Conservation (phyloP, 768 basidiomycete genomes). For the Leucocoprinus leucothites region DNA sequence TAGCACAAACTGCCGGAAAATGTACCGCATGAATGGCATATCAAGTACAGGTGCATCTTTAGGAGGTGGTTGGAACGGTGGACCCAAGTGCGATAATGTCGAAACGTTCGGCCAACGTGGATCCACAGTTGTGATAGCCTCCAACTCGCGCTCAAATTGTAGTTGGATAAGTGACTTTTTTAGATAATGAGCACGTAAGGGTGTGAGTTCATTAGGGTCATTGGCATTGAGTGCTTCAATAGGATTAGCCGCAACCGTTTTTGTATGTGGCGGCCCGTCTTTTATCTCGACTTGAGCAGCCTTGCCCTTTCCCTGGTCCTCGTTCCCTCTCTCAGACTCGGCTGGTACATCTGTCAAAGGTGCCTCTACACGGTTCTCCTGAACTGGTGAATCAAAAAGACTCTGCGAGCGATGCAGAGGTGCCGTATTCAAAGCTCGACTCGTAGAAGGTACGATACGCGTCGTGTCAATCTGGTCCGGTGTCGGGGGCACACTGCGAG, state of each 20-base stretch:
- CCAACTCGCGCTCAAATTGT: slow-evolving; percentile 79
- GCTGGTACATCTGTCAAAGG: neutral
- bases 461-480: slow-evolving; percentile 1
- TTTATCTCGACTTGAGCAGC: neutral
- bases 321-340: neutral
- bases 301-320: neutral
- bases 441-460: too few relatives aligned
- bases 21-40: slow-evolving; percentile 84
- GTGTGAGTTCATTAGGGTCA: slow-evolving; percentile 51
- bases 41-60: slow-evolving; percentile 57
- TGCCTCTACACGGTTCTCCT: neutral
- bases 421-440: neutral
- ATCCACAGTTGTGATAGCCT: slow-evolving; percentile 48
- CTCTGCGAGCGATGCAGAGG: neutral
- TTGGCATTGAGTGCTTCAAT: slow-evolving; percentile 6
- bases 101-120: slow-evolving; percentile 36
- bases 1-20: slow-evolving; percentile 90
- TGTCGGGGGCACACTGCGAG: slow-evolving; percentile 7
- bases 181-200: slow-evolving; percentile 94
- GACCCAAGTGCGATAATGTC: slow-evolving; percentile 83
- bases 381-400: neutral
- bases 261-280: neutral
- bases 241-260: slow-evolving; percentile 1
- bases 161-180: slow-evolving; percentile 93
- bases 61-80: slow-evolving; percentile 76